Conservation (phyloP, 768 basidiomycete genomes). For the Podaxis pistillaris region DNA sequence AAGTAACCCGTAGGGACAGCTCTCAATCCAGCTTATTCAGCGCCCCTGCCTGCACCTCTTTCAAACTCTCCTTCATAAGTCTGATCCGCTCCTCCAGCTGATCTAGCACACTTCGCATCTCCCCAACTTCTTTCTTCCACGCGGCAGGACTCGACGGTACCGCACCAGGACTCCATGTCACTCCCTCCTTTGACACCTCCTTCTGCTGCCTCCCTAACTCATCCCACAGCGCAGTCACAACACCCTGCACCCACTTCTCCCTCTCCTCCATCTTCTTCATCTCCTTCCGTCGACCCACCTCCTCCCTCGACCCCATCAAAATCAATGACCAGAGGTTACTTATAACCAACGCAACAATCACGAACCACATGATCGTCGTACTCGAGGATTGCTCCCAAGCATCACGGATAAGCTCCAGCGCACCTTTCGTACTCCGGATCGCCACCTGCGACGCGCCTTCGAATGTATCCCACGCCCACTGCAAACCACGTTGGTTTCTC, state of each 20-base stretch:
- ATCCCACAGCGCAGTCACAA: conserved; percentile 71
- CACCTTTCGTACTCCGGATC: conserved; percentile 63
- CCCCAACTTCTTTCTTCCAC: conserved; percentile 46
- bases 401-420: conserved; percentile 75
- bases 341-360: conserved; percentile 70
- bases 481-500: conserved; percentile 68
- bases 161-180: background rate
- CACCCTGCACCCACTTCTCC: conserved; percentile 73
- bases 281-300: conserved; percentile 46
- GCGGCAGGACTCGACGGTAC: conserved; percentile 19
- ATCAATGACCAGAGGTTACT: conserved; percentile 73
- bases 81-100: conserved; percentile 55
- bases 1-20: too few relatives aligned
- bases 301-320: conserved; percentile 38
- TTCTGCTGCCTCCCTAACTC: conserved; percentile 54
- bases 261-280: conserved; percentile 59
- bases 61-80: conserved; percentile 40
- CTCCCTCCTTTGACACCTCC: conserved; percentile 15
- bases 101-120: conserved; percentile 52
- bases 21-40: conserved; percentile 21
- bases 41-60: conserved; percentile 15
- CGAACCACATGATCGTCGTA: conserved; percentile 68
- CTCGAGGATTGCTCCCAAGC: conserved; percentile 76
- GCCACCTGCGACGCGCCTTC: conserved; percentile 75
- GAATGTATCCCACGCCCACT: conserved; percentile 89